Evolutionary conservation across 2,329 filamentous ascomycete species (phyloP).

Genomic region (Fusarium beomiforme): DNA sequence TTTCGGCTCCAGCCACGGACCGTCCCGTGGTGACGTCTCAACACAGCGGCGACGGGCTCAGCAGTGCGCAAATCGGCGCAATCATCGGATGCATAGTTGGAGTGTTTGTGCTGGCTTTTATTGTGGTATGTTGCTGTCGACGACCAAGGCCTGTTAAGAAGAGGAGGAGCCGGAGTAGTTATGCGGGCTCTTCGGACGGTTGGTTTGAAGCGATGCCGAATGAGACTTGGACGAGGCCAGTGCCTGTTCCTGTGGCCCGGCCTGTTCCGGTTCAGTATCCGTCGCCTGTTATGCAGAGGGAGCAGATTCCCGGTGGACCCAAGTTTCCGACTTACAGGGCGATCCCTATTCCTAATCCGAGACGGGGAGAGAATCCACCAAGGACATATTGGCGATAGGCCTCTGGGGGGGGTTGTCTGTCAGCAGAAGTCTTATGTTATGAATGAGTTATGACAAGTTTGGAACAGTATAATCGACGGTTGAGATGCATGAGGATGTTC

Average conservation of each 20-base stretch:
- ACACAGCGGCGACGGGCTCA: conserved; percentile 42
- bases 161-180: conserved; percentile 20
- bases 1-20: conserved; percentile 21
- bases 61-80: conserved; percentile 52
- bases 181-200: conserved; percentile 23
- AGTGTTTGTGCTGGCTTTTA: conserved; percentile 48
- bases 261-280: conserved; percentile 28
- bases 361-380: conserved; percentile 20
- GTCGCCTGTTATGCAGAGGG: conserved; percentile 31
- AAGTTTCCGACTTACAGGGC: conserved; percentile 48
- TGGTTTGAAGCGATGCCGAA: conserved; percentile 10
- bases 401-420: rapidly evolving
- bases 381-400: conserved; percentile 1
- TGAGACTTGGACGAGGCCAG: conserved; percentile 18
- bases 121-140: conserved; percentile 47
- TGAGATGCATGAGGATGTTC: background rate
- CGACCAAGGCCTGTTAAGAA: conserved; percentile 15
- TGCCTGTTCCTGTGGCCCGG: background rate
- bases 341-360: conserved; percentile 48
- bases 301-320: conserved; percentile 47
- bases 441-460: background rate
- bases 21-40: conserved; percentile 21
- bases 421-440: rapidly evolving
- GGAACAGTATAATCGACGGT: background rate
- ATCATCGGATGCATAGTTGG: conserved; percentile 54